These are phyloP conservation scores for Cutaneotrichosporon daszewskae DNA, from an alignment of 1,284 basidiomycete genomes.

Conservation along the genomic window DNA sequence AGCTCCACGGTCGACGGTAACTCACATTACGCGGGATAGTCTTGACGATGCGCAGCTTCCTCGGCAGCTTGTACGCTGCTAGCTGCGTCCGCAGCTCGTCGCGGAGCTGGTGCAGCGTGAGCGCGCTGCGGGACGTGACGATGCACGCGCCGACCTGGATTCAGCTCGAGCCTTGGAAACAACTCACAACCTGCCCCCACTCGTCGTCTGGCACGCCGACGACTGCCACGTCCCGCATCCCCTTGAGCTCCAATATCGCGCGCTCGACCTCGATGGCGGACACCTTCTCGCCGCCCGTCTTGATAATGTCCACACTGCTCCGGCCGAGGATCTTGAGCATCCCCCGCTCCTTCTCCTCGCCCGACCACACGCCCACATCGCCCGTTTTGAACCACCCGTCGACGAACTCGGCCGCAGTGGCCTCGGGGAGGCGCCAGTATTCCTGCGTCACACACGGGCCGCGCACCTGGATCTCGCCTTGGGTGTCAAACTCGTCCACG, in stretches of 20 bases:
- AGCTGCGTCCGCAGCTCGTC: conserved; percentile 27
- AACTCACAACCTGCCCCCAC: conserved; percentile 45
- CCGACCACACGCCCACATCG: conserved; percentile 36
- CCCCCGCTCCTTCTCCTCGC: conserved; percentile 19
- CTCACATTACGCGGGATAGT: conserved; percentile 35
- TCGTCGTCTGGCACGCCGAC: conserved; percentile 39
- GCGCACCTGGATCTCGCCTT: conserved; percentile 38
- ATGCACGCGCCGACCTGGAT: conserved; percentile 27
- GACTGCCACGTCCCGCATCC: conserved; percentile 40
- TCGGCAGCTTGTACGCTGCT: conserved; percentile 39
- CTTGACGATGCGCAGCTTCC: conserved; percentile 32
- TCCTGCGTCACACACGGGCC: conserved; percentile 37
- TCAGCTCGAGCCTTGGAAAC: conserved; percentile 14
- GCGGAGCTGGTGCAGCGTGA: conserved; percentile 19
- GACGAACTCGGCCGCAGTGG: conserved; percentile 32
- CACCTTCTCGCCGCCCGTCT: conserved; percentile 43
- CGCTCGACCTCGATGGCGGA: conserved; percentile 43
- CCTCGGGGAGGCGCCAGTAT: conserved; percentile 40
- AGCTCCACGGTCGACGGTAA: neutral
- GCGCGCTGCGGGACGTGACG: conserved; percentile 17
- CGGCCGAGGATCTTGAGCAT: conserved; percentile 35
- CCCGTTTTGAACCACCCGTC: conserved; percentile 46
- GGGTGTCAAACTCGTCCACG: conserved; percentile 19
- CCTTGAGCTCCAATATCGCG: conserved; percentile 34
- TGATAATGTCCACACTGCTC: conserved; percentile 36